phyloP scores from a whole-genome alignment of 2,329 filamentous ascomycete genomes.

The Xenoacremonium recifei region DNA sequence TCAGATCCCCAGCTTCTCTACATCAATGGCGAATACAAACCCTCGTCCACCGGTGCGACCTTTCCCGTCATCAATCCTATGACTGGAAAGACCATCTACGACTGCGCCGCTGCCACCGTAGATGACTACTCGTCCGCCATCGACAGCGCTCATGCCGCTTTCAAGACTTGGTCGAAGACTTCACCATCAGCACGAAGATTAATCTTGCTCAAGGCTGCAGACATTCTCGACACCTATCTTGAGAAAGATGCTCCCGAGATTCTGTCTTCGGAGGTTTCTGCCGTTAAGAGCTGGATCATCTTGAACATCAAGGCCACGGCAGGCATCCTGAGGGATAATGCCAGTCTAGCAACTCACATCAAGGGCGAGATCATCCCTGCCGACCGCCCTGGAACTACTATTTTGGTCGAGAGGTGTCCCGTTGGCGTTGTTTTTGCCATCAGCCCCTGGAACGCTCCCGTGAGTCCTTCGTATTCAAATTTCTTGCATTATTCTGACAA shows the following conservation, averaged over 20 bases:
- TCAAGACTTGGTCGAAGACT: slow-evolving; percentile 59
- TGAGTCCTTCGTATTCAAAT: too few species aligned
- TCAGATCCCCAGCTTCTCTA: slow-evolving; percentile 12
- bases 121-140: slow-evolving; percentile 50
- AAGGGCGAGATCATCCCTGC: slow-evolving; percentile 35
- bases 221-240: slow-evolving; percentile 46
- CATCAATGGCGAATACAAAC: slow-evolving; percentile 22
- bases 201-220: slow-evolving; percentile 61
- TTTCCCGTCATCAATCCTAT: slow-evolving; percentile 29
- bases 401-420: slow-evolving; percentile 64
- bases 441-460: too few species aligned
- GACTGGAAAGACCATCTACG: slow-evolving; percentile 47
- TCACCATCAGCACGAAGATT: slow-evolving; percentile 55
- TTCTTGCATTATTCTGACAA: too few species aligned
- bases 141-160: slow-evolving; percentile 52
- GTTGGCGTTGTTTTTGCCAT: slow-evolving; percentile 70
- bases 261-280: slow-evolving; percentile 30
- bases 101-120: slow-evolving; percentile 54
- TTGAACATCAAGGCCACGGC: slow-evolving; percentile 37
- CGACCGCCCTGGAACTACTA: slow-evolving; percentile 47
- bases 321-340: slow-evolving; percentile 39
- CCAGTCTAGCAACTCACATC: slow-evolving; percentile 36
- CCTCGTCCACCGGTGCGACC: slow-evolving; percentile 18
- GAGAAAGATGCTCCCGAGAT: slow-evolving; percentile 2
- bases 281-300: slow-evolving; percentile 24